A percentile compares a stretch with the other conserved stretches of the same genome.
Conservation (phyloP, 345 rosid species). For the Melaleuca quinquenervia region DNA sequence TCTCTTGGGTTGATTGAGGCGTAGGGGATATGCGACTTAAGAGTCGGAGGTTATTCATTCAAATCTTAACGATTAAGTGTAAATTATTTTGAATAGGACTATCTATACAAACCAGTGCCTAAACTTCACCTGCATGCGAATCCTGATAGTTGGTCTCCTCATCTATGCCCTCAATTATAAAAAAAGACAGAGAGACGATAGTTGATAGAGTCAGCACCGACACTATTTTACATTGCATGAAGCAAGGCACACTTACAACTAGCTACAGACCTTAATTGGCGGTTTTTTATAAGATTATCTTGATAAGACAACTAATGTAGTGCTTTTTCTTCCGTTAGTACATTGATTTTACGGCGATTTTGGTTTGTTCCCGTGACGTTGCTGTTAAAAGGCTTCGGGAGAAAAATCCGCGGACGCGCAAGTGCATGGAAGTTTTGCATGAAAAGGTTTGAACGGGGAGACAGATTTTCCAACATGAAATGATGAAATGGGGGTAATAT, state of each 20-base stretch:
- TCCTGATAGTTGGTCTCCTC: not conserved
- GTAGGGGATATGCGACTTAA: not conserved
- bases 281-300: not conserved
- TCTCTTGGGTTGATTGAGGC: not conserved
- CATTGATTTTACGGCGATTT: not conserved
- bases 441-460: not conserved
- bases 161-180: no score
- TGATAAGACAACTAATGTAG: not conserved
- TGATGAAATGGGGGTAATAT: not conserved
- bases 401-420: not conserved
- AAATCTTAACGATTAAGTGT: fast-evolving
- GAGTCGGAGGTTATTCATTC: not conserved
- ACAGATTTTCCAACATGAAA: not conserved
- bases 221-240: not conserved
- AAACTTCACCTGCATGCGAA: not conserved
- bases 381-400: not conserved
- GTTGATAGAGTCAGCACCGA: not conserved
- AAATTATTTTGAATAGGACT: not conserved
- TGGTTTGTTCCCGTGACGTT: not conserved
- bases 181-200: not conserved
- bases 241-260: not conserved
- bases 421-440: not conserved
- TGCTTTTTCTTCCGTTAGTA: not conserved
- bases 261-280: not conserved
- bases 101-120: not conserved